Evolutionary conservation across 192 early-diverging fungal genomes (phyloP).

Genomic region (Podila horticola): DNA sequence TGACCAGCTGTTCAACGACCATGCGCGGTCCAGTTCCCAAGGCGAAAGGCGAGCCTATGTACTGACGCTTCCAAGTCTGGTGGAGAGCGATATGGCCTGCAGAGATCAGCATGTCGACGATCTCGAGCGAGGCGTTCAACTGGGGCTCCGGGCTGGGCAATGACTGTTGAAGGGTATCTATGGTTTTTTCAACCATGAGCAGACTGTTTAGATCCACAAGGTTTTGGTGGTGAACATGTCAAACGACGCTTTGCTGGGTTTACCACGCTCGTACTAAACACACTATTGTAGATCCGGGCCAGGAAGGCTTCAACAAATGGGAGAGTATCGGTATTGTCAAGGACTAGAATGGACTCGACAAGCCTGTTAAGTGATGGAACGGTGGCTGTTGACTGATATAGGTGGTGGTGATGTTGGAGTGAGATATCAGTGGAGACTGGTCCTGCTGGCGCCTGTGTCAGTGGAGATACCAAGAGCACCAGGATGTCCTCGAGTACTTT

Average conservation of each 20-base stretch:
- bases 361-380: background rate
- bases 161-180: background rate
- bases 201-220: no score
- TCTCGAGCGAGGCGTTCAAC: background rate
- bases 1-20: background rate
- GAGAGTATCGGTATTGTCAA: background rate
- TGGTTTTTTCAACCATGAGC: no score
- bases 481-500: background rate
- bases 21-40: background rate
- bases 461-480: background rate
- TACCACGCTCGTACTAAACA: background rate
- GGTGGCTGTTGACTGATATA: background rate
- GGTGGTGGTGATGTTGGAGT: no score
- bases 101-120: background rate
- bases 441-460: background rate
- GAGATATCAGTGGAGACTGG: no score
- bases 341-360: background rate
- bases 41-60: background rate
- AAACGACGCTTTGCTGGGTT: no score
- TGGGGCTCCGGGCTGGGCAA: background rate
- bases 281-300: background rate
- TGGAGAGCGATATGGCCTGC: background rate
- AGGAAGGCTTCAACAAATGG: background rate
- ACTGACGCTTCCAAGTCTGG: background rate
- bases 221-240: no score